Base-by-base conservation (phyloP, 1,284 basidiomycete species). In the Gastroboletus turbinatus region DNA sequence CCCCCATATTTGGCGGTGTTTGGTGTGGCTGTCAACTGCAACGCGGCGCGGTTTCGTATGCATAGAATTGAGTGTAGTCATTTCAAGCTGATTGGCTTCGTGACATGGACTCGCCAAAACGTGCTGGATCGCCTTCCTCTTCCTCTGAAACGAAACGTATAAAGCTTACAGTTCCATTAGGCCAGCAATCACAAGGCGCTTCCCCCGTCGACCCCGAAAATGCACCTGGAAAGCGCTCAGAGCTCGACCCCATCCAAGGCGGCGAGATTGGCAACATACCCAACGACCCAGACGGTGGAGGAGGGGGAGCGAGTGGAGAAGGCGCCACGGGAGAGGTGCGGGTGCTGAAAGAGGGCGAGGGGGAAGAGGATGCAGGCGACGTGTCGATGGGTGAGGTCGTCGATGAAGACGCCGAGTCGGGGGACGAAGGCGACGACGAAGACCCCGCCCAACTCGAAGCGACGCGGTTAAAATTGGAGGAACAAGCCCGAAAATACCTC, bases 401-500 rank as follows among this genome's bases (percentile, higher is more conserved):
- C 55, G 86, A 90, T 56, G 86, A 88, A 63, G 81, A 70, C 5
- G 87, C 84, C 54, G 88, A 77, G 23, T 76, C 65, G 40, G 73
- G 65, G 19, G 87, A 88, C 54, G 85, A 81, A 17, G 81, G 70
- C 16, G 83, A 91, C 60, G 86, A 90, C 57, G 90, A 92, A 64
- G 90, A 92, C 73, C 85, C 88, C 5, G 88, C 89, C 1, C 87
- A 88, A 65, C 78, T 89, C 30, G 90, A 93, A 67, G 88, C 90
- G 21, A 88, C 88, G 63, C 82, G 90, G 59, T 75, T 84, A 49
- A 82, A 84, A 40, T 83, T 94, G 23, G 92, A 94, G 65, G 90
- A 92, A 62, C 90, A 94, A 67, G 94, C 94, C 39, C 84, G 90
- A 59, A 91, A 94, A 68, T 99, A 99, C 73, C 89, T 99, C 47